Percentiles rank a stretch among this genome's conserved stretches.
Conservation (phyloP, 2,329 filamentous ascomycete species). For the Truncatella angustata region DNA sequence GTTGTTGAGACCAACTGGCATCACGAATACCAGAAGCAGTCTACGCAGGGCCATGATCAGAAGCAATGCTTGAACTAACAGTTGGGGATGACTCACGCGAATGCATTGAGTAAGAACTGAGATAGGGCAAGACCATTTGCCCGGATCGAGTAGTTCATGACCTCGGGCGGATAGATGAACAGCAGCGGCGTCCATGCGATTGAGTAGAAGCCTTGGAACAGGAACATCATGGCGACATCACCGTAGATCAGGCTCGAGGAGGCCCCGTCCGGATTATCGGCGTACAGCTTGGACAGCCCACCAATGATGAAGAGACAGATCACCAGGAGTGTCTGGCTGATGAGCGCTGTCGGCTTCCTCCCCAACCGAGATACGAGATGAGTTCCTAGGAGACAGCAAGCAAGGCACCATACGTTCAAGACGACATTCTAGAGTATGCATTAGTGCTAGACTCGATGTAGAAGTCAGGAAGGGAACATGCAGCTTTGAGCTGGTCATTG, state of each 20-base stretch:
- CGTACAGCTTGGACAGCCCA: slow-evolving; percentile 42
- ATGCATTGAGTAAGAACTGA: slow-evolving; percentile 24
- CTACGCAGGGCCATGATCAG: slow-evolving; percentile 16
- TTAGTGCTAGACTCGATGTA: neutral
- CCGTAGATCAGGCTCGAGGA: slow-evolving; percentile 26
- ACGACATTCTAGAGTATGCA: slow-evolving; percentile 39
- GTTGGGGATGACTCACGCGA: slow-evolving; percentile 23
- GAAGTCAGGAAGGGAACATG: slow-evolving; percentile 11
- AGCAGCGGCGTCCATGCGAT: slow-evolving; percentile 50
- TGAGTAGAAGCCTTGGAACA: slow-evolving; percentile 50
- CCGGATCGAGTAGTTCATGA: slow-evolving; percentile 47
- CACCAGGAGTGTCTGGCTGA: slow-evolving; percentile 35
- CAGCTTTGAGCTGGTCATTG: slow-evolving; percentile 35
- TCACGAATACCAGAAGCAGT: slow-evolving; percentile 36
- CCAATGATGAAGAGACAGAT: slow-evolving; percentile 51
- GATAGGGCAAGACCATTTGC: slow-evolving; percentile 44
- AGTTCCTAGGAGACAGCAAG: slow-evolving; percentile 40
- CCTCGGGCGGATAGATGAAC: slow-evolving; percentile 47
- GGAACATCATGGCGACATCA: slow-evolving; percentile 41
- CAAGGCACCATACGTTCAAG: slow-evolving; percentile 49
- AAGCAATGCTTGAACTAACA: neutral
- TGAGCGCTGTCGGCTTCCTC: slow-evolving; percentile 40
- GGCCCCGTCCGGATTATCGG: slow-evolving; percentile 24
- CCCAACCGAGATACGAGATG: slow-evolving; percentile 40
- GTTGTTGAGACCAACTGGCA: slow-evolving; percentile 39